These are phyloP conservation scores for Sicyos edulis DNA, from an alignment of 306 rosid genomes.

Conservation along the genomic window DNA sequence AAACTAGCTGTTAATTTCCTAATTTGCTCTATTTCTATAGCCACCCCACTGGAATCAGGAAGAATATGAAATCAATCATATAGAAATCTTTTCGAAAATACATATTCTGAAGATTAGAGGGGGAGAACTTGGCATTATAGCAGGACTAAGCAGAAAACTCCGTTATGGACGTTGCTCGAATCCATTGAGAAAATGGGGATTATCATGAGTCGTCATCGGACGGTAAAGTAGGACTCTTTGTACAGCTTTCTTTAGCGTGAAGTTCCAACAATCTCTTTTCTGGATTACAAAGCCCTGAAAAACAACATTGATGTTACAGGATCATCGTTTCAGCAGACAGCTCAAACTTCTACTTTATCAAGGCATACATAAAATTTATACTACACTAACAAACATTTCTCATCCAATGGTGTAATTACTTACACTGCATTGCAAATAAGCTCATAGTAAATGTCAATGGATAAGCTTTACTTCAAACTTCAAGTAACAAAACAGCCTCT, in stretches of 20 bases:
- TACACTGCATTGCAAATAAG: background rate
- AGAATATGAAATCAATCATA: background rate
- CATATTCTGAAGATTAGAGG: constrained; percentile 13
- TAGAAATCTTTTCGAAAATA: background rate
- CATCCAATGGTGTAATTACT: background rate
- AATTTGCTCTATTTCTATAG: background rate
- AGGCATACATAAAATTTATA: background rate
- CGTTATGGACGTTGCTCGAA: background rate
- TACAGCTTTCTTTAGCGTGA: constrained; percentile 67
- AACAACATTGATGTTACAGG: constrained; percentile 17
- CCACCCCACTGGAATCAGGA: constrained; percentile 3
- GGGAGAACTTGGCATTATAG: background rate
- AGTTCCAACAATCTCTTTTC: constrained; percentile 80
- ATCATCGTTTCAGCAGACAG: background rate
- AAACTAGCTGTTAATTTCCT: constrained; percentile 3
- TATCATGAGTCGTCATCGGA: constrained; percentile 37
- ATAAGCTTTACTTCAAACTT: background rate
- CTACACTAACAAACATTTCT: background rate
- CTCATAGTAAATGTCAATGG: background rate
- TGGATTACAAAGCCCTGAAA: constrained; percentile 83
- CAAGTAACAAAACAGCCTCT: background rate
- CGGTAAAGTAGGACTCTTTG: constrained; percentile 56
- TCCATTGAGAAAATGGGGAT: constrained; percentile 12
- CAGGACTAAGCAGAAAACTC: background rate
- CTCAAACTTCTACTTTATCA: constrained; percentile 12